Percentiles rank a stretch among this genome's conserved stretches.
Conservation (phyloP, 2,329 filamentous ascomycete genomes). For the Tolypocladium nubicola region DNA sequence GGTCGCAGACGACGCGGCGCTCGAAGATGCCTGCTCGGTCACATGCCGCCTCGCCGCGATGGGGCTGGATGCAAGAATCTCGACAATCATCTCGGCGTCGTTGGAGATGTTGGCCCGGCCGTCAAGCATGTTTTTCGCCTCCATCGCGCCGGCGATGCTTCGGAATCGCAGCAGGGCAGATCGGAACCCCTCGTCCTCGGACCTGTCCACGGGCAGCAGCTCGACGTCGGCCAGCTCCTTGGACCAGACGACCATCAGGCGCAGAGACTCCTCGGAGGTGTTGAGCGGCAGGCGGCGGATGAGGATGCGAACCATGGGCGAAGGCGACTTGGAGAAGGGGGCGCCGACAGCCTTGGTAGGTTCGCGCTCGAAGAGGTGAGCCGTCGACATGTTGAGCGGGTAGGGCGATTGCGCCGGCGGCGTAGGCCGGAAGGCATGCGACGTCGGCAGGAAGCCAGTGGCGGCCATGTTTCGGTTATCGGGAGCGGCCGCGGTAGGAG, state of each 20-base stretch:
- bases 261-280: constrained; percentile 41
- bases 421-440: constrained; percentile 26
- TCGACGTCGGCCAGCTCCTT: constrained; percentile 42
- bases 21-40: constrained; percentile 10
- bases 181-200: constrained; percentile 37
- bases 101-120: constrained; percentile 42
- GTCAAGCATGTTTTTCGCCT: constrained; percentile 47
- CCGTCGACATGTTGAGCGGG: constrained; percentile 18
- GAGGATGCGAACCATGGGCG: constrained; percentile 29
- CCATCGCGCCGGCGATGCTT: constrained; percentile 38
- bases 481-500: constrained; percentile 17
- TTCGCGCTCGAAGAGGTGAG: constrained; percentile 28
- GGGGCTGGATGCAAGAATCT: constrained; percentile 40
- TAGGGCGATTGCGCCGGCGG: constrained; percentile 21
- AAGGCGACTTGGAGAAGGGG: constrained; percentile 24
- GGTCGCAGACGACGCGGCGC: constrained; percentile 7
- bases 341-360: constrained; percentile 27
- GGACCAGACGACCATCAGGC: constrained; percentile 48
- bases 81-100: constrained; percentile 42
- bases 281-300: constrained; percentile 44
- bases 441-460: constrained; percentile 28
- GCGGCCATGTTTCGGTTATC: constrained; percentile 29
- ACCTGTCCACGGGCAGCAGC: constrained; percentile 37
- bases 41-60: constrained; percentile 16
- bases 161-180: constrained; percentile 45